phyloP scores from a whole-genome alignment of 495 filamentous ascomycete genomes.

The Clavariopsis aquatica region DNA sequence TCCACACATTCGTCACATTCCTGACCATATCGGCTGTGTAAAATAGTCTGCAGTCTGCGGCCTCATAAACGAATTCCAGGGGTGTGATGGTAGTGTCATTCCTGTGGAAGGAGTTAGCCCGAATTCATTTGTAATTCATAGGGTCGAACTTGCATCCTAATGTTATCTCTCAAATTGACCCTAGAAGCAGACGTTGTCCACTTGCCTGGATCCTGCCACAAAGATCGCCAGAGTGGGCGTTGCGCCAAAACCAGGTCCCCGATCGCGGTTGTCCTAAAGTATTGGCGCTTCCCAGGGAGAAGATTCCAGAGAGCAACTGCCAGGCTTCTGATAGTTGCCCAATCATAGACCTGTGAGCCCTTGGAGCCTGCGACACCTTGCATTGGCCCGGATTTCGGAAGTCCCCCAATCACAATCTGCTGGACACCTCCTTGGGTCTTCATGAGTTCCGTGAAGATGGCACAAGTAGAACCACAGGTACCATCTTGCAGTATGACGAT shows the following conservation, averaged over 20 bases:
- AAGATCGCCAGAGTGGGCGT: constrained; percentile 20
- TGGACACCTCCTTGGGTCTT: constrained; percentile 29
- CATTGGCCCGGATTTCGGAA: constrained; percentile 29
- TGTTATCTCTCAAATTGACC: constrained; percentile 33
- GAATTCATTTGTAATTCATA: too few relatives aligned
- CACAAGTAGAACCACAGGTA: constrained; percentile 37
- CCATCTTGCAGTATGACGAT: constrained; percentile 38
- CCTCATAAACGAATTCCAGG: constrained; percentile 37
- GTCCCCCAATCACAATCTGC: constrained; percentile 33
- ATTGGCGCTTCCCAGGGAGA: constrained; percentile 2
- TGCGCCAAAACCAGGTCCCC: constrained; percentile 17
- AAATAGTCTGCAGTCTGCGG: constrained; percentile 36
- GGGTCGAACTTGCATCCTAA: background rate
- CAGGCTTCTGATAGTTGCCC: constrained; percentile 1
- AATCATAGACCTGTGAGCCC: constrained; percentile 29
- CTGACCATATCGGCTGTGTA: constrained; percentile 28
- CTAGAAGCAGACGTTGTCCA: background rate
- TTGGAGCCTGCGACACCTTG: constrained; percentile 34
- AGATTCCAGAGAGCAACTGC: constrained; percentile 3
- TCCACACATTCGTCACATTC: constrained; percentile 28
- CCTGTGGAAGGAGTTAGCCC: background rate
- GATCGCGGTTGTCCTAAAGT: constrained; percentile 27
- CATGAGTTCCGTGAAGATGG: constrained; percentile 38
- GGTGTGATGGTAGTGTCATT: constrained; percentile 26
- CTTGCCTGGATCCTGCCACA: background rate